These are phyloP conservation scores for Otatea glauca DNA, from an alignment of 176 grass and related monocot species.

Conservation along the genomic window DNA sequence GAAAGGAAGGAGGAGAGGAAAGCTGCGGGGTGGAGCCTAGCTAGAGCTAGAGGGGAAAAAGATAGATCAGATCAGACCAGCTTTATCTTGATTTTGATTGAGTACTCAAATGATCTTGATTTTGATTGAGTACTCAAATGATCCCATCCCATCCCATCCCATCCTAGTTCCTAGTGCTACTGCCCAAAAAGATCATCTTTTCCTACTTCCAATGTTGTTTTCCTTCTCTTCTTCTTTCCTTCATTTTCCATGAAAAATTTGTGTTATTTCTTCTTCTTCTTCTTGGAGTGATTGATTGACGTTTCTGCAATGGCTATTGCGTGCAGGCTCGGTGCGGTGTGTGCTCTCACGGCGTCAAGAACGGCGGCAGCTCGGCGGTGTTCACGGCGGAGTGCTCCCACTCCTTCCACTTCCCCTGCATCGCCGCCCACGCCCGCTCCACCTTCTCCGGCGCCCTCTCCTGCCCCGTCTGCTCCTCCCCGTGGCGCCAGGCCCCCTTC, in stretches of 20 bases:
- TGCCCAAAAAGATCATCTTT: constrained; percentile 35
- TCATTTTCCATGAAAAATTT: background rate
- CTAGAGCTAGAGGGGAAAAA: background rate
- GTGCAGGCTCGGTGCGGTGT: constrained; percentile 79
- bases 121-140: background rate
- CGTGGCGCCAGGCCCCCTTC: constrained; percentile 74
- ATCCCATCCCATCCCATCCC: constrained; percentile 3
- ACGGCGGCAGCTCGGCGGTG: constrained; percentile 66
- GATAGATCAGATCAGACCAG: constrained; percentile 26
- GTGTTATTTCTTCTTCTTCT: background rate
- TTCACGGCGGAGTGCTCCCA: constrained; percentile 98
- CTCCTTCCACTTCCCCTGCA: constrained; percentile 93
- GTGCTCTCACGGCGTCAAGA: constrained; percentile 71
- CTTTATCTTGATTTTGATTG: constrained; percentile 30
- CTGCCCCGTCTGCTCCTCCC: constrained; percentile 79
- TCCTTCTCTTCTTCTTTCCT: background rate
- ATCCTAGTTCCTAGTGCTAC: constrained; percentile 17
- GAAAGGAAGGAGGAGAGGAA: constrained; percentile 2
- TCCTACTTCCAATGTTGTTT: constrained; percentile 23
- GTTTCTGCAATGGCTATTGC: background rate
- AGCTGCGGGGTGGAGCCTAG: constrained; percentile 34
- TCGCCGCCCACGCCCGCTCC: constrained; percentile 60
- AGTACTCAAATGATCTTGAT: constrained; percentile 31
- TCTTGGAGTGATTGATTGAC: background rate
- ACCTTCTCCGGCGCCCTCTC: constrained; percentile 43